Evolutionary conservation across 1,139 yeast genomes (phyloP).

Genomic region (Petasospora rhodanensis): DNA sequence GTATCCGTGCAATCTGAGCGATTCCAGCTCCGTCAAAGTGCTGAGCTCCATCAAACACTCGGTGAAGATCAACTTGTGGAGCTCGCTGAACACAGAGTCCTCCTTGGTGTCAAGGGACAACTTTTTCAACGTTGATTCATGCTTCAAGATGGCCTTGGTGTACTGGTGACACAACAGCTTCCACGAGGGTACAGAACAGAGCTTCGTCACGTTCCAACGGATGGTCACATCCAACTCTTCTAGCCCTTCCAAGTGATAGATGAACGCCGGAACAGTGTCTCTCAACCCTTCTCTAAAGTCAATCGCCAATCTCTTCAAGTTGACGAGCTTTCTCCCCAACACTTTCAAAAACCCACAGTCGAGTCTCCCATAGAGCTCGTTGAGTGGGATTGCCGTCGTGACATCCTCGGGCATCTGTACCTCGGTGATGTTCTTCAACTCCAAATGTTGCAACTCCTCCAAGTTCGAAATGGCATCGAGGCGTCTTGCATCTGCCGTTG

Average conservation of each 20-base stretch:
- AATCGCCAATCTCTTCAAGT: slow-evolving; percentile 33
- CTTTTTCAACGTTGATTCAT: slow-evolving; percentile 29
- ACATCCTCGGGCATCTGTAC: slow-evolving; percentile 15
- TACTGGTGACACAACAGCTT: slow-evolving; percentile 31
- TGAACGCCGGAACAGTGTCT: slow-evolving; percentile 41
- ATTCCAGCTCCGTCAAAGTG: slow-evolving; percentile 26
- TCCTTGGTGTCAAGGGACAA: slow-evolving; percentile 42
- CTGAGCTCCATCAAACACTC: slow-evolving; percentile 23
- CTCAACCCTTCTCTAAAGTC: slow-evolving; percentile 42
- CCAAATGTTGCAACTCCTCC: slow-evolving; percentile 13
- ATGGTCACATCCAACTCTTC: slow-evolving; percentile 40
- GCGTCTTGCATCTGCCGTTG: slow-evolving; percentile 14
- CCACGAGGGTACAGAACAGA: slow-evolving; percentile 24
- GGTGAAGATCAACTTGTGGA: slow-evolving; percentile 30
- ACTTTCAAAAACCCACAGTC: slow-evolving; percentile 31
- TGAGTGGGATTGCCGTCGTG: slow-evolving; percentile 8
- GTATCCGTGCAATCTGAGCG: slow-evolving; percentile 40
- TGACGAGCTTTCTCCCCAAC: slow-evolving; percentile 26
- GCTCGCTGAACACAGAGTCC: slow-evolving; percentile 31
- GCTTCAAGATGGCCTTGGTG: slow-evolving; percentile 29
- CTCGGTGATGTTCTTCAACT: slow-evolving; percentile 19
- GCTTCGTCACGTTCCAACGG: slow-evolving; percentile 38
- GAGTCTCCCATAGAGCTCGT: slow-evolving; percentile 19
- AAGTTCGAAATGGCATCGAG: slow-evolving; percentile 10
- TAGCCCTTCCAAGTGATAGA: slow-evolving; percentile 28